Evolutionary conservation across 78 protist species (phyloP), one percentile per base, ranked within the genome.

Genomic region (Dictyostelium intermedium): DNA sequence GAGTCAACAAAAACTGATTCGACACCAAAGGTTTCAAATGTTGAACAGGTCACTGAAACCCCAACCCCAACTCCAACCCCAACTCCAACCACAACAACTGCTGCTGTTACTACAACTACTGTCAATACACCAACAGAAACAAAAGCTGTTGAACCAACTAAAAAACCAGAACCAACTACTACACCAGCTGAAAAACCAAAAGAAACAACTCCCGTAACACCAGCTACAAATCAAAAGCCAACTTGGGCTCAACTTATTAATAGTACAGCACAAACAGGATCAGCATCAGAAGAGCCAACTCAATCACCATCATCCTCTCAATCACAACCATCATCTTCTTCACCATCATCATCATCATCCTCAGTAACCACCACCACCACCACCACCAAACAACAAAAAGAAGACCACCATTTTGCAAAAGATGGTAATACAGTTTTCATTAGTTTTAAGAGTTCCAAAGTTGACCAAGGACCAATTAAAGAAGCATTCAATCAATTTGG

Each of bases 401-500:
- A 84, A 47, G 25, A 72, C 0, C 79, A 72, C 34, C 79, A 30
- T 16, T 16, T 30, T 11, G 16, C 35, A 16, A 66, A 78, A n/a
- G 82, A 89, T 9, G 87, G 82, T 32, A 50, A 85, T 53, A 89
- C 94, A 13, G 27, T 89, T 20, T 89, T 80, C 53, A 43, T 80
- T 66, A 80, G 76, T 23, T 60, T 34, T 23, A 45, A 73, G 13
- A n/a, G 74, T 27, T 37, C 45, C 7, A 83, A 69, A 70, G 16
- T 89, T 14, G 87, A 80, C 16, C 60, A 39, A 35, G 25, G 11
- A 1, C 39, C 20, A 83, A 25, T 66, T 23, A 63, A n/a, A 20
- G 41, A 60, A n/a, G 37, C 56, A 43, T 80, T 89, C 82, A 43
- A 72, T n/a, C 82, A 37, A 89, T 89, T 69, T 34, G 94, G 94